Evolutionary conservation across 768 basidiomycete genomes (phyloP).

Genomic region (Trametes maxima): DNA sequence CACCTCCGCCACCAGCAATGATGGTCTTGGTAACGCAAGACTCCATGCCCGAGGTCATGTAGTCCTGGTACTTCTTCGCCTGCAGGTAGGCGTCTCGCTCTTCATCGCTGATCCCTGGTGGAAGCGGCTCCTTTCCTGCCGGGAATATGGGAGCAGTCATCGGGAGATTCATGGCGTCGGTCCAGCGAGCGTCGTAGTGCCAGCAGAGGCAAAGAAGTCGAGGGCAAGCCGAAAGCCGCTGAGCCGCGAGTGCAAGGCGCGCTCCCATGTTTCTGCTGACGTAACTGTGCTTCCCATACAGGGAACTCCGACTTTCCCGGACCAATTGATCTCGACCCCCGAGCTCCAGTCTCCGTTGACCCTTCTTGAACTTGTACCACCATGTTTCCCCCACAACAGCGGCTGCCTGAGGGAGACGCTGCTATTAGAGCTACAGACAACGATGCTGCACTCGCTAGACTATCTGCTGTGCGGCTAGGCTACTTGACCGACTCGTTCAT

Average conservation of each 20-base stretch:
- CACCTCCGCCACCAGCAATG: conserved; percentile 83
- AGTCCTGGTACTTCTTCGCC: conserved; percentile 76
- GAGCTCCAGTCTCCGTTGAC: no score
- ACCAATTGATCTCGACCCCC: no score
- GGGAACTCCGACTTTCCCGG: no score
- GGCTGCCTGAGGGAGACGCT: conserved; percentile 50
- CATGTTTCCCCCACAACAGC: conserved; percentile 21
- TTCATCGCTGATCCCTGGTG: conserved; percentile 80
- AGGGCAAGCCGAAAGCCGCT: background rate
- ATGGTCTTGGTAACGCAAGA: conserved; percentile 84
- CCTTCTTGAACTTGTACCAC: background rate
- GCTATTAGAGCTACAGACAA: conserved; percentile 77
- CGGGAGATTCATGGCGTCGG: conserved; percentile 31
- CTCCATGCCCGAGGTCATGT: conserved; percentile 74
- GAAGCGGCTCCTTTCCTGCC: conserved; percentile 86
- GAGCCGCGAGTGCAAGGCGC: background rate
- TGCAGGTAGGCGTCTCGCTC: conserved; percentile 69
- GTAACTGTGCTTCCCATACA: background rate
- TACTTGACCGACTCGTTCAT: conserved; percentile 84
- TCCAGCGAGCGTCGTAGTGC: background rate
- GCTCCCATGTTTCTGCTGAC: conserved; percentile 1
- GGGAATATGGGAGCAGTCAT: conserved; percentile 74
- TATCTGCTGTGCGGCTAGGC: conserved; percentile 81
- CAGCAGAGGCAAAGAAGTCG: background rate
- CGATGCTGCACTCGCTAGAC: conserved; percentile 81